Percentiles rank a stretch among this genome's conserved stretches.
Evolutionary conservation across 2,329 filamentous ascomycete species (phyloP).

Genomic region (Alternaria atra): DNA sequence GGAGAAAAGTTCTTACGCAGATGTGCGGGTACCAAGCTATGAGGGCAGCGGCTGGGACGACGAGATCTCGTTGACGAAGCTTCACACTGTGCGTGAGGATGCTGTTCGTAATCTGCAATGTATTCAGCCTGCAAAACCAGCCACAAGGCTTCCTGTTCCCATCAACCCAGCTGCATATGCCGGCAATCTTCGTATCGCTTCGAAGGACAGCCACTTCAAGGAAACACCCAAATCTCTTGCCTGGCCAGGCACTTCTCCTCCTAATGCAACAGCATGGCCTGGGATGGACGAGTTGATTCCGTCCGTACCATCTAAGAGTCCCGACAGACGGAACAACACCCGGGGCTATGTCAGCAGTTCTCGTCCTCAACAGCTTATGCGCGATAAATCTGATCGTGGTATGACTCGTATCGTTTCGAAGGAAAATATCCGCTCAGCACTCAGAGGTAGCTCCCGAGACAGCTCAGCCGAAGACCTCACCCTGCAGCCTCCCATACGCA

Average conservation of each 20-base stretch:
- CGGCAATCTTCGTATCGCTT: conserved; percentile 18
- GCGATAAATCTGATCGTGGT: conserved; percentile 10
- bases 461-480: conserved; percentile 29
- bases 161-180: conserved; percentile 25
- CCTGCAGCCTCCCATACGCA: conserved; percentile 8
- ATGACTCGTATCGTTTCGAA: conserved; percentile 42
- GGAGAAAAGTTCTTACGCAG: conserved; percentile 4
- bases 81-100: conserved; percentile 15
- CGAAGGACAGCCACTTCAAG: conserved; percentile 8
- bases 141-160: conserved; percentile 30
- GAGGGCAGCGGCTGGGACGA: conserved; percentile 33
- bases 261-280: conserved; percentile 15
- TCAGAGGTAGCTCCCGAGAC: conserved; percentile 29
- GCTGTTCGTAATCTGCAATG: background rate
- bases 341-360: background rate
- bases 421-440: conserved; percentile 44
- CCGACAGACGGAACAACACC: conserved; percentile 15
- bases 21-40: conserved; percentile 34
- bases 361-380: conserved; percentile 7
- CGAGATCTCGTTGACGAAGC: conserved; percentile 30
- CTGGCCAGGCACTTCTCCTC: conserved; percentile 16
- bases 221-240: background rate
- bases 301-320: conserved; percentile 33
- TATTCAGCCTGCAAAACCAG: conserved; percentile 5
- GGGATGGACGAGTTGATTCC: conserved; percentile 19